Evolutionary conservation across 169 alveolate species (phyloP), one percentile per base, ranked within the genome.

Genomic region (Cryptosporidium xiaoi): DNA sequence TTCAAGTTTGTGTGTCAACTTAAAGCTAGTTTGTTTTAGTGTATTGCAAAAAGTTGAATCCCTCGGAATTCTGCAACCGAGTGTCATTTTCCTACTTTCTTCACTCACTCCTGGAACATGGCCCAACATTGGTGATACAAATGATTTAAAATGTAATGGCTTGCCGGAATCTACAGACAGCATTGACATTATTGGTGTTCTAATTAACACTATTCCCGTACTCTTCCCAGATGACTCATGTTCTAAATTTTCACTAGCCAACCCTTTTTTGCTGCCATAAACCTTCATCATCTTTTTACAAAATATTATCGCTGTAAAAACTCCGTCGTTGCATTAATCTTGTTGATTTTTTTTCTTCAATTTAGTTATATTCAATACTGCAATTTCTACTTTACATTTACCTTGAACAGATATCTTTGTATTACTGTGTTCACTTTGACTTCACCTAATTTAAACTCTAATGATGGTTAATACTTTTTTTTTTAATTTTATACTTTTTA

Each of bases 171-270:
- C 87, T 15, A 77, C 87, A 56, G 69, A 60, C 51, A 77, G 12
- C 65, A 77, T 77, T 40, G 87, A 77, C 87, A 77, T 77, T 60
- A 77, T 77, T 66, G 87, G 87, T 48, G 62, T 62, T 62, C 87
- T 77, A 77, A 77, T 77, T 27, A 77, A 20, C 27, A 44, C 60
- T 31, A 77, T 77, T 77, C 56, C 87, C 8, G 64, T 77, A 5
- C 15, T 56, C 36, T 13, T 18, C 34, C 46, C 62, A 27, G 29
- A 12, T 60, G 29, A 27, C 12, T 24, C 71, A 12, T 33, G 16
- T 2, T 77, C 71, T 24, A 46, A 46, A 13, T 20, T 15, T 18
- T 53, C 68, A 1, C 27, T 2, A 33, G 51, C 51, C 8, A 31
- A 3, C 34, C 31, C 34, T 27, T 66, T 66, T 18, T n/a, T 16